Base-by-base conservation (phyloP, 2,329 filamentous ascomycete species). In the Pseudocercospora macadamiae region DNA sequence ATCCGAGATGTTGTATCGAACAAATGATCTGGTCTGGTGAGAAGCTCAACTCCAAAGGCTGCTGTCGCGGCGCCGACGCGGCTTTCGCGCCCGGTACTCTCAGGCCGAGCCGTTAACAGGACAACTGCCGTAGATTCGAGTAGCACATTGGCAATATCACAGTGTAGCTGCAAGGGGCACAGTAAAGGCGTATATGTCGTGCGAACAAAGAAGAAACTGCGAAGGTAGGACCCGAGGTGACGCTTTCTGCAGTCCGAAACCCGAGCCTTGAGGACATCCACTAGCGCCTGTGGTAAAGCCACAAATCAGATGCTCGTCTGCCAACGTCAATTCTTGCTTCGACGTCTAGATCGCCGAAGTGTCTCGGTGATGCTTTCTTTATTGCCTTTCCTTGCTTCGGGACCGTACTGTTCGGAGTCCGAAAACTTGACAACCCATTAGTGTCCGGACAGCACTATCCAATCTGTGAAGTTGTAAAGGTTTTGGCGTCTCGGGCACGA, bases 381-480 rank as follows among this genome's bases (percentile, higher is more conserved):
- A 10, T 45, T 23, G 21, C 19, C 23, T 47, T 4, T 44, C 12
- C 4, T 45, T 23, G 21, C 19, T 23, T 47, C 42, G 42, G 42
- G 19, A 16, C 42, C 42, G 23, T 47, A 6, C n/a, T 10, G 42
- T 47, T 47, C 42, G 42, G 42, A 47, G 7, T 47, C 42, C 42
- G 42, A 47, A 47, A 47, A 47, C 42, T 23, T 47, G 42, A 28
- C 42, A 47, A 28, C 26, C 42, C 42, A 47, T 19, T 47, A 47
- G 42, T 23, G 42, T 26, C 42, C 42, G 23, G 26, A 47, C 26
- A 16, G 19, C 42, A 47, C 9, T 23, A 9, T 23, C 42, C 42
- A 47, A 47, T 47, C 42, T 28, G 42, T 47, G 42, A 47, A 6
- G 12, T 2, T 42, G 37, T n/a, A 26, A 47, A 10, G 1, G 37